Evolutionary conservation across 1,139 yeast species (phyloP).

Genomic region (Candida glucosophila): DNA sequence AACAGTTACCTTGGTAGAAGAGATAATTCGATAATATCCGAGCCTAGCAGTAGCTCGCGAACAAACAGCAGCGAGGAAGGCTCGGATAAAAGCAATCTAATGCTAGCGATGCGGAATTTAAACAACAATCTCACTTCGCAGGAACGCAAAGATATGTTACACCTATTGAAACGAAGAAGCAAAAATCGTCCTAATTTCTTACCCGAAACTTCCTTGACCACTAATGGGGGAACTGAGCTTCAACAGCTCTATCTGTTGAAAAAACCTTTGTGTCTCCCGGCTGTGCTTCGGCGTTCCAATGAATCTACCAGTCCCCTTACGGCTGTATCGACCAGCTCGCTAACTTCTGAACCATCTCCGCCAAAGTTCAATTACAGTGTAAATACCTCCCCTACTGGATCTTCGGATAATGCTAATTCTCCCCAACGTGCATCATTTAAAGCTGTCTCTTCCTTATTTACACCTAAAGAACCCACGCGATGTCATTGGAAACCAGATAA

Average conservation of each 20-base stretch:
- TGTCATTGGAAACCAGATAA: slow-evolving; percentile 36
- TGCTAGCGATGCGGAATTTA: slow-evolving; percentile 18
- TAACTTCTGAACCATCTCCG: slow-evolving; percentile 2
- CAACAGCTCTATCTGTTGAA: slow-evolving; percentile 27
- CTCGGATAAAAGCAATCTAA: slow-evolving; percentile 8
- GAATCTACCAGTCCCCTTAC: slow-evolving; percentile 1
- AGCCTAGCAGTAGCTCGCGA: not conserved
- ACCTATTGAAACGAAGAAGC: slow-evolving; percentile 6
- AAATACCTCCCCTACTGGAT: too few species aligned
- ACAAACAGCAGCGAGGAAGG: slow-evolving; percentile 1
- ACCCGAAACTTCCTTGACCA: slow-evolving; percentile 5
- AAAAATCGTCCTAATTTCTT: slow-evolving; percentile 5
- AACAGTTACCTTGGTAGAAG: slow-evolving; percentile 12
- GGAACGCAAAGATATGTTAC: slow-evolving; percentile 7
- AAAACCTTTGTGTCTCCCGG: slow-evolving; percentile 35
- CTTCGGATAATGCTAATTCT: slow-evolving; percentile 2
- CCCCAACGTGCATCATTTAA: not conserved
- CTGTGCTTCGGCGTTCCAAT: slow-evolving; percentile 29
- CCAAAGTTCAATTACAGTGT: slow-evolving; percentile 2
- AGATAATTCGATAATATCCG: slow-evolving; percentile 1
- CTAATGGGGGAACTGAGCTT: slow-evolving; percentile 7
- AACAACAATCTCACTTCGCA: slow-evolving; percentile 15
- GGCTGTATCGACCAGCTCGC: slow-evolving; percentile 1
- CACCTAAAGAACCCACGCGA: slow-evolving; percentile 26
- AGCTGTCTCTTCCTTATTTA: not conserved